Percentiles rank a stretch among this genome's conserved stretches.
Conservation (phyloP, 495 filamentous ascomycete species). For the Penicillium parvum region DNA sequence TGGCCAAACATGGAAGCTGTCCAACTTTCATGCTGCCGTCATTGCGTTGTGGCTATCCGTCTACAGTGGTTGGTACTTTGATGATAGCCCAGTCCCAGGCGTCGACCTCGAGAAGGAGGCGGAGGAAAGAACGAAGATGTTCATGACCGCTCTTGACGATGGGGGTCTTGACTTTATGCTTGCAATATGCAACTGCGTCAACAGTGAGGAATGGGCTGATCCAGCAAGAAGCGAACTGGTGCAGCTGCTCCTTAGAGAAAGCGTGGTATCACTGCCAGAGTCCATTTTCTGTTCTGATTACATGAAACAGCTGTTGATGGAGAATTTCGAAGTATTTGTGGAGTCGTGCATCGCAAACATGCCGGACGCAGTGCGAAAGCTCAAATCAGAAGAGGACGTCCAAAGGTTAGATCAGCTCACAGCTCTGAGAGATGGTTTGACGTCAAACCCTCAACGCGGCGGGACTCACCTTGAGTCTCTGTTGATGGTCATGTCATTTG, state of each 20-base stretch:
- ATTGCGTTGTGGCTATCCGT: constrained; percentile 82
- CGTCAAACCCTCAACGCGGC: constrained; percentile 41
- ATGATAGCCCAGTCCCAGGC: constrained; percentile 54
- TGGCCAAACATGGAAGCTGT: constrained; percentile 60
- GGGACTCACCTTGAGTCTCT: constrained; percentile 84
- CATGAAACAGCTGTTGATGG: constrained; percentile 67
- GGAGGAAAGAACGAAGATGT: constrained; percentile 62
- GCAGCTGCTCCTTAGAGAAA: constrained; percentile 71
- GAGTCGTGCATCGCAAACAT: constrained; percentile 91
- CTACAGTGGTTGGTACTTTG: constrained; percentile 84
- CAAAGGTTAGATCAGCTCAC: constrained; percentile 67
- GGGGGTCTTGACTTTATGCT: constrained; percentile 91
- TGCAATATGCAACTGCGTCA: constrained; percentile 73
- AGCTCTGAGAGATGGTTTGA: constrained; percentile 45
- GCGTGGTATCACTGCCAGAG: constrained; percentile 60
- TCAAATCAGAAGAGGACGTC: constrained; percentile 86
- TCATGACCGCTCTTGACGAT: constrained; percentile 74
- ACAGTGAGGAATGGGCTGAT: constrained; percentile 73
- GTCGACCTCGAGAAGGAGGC: constrained; percentile 62
- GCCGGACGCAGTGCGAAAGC: constrained; percentile 80
- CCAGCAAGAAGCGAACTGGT: constrained; percentile 70
- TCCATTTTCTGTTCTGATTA: constrained; percentile 54
- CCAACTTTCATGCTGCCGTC: constrained; percentile 70
- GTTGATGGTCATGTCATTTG: constrained; percentile 83
- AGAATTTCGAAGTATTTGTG: constrained; percentile 77